Evolutionary conservation across 345 rosid genomes (phyloP), one percentile per base, ranked within the genome.

Genomic region (Melaleuca alternifolia): DNA sequence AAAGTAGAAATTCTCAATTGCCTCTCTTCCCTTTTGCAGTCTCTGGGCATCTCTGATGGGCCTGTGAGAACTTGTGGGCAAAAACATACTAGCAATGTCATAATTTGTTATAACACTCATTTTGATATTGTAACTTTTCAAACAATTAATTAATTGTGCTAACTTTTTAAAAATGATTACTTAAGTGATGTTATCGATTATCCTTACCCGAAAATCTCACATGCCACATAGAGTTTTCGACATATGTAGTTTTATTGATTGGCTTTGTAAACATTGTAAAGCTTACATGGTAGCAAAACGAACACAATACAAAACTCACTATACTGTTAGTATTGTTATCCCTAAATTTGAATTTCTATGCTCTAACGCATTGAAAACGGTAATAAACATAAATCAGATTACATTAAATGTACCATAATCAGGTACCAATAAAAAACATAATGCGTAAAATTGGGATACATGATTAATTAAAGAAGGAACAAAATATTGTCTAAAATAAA

Each of bases 261-360:
- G 13, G 33, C 71, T 6, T 6, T n/a, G n/a, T n/a, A 0, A 59
- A 59, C 41, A n/a, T 59, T 59, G n/a, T 6, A n/a, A 59, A 7
- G n/a, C 71, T 12, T 59, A n/a, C 12, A 59, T 59, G 5, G n/a
- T 33, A n/a, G 28, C 9, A n/a, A n/a, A n/a, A n/a, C 12, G 11
- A 59, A 3, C 0, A 1, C 9, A 1, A 0, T 59, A 13, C 8
- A 59, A n/a, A 59, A 59, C 8, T 59, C 0, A 59, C n/a, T 13
- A 18, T n/a, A n/a, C 6, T 6, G 8, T 59, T 59, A 59, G 37
- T 59, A 33, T 59, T 1, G n/a, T n/a, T 59, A n/a, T 59, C 18
- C 33, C 33, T 59, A 13, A 59, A 59, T n/a, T 59, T n/a, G 30
- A 33, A n/a, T 59, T 59, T 59, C 33, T 59, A n/a, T 9, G 0